Conservation (phyloP, 176 grass and related monocot genomes). For the Pharus latifolius region DNA sequence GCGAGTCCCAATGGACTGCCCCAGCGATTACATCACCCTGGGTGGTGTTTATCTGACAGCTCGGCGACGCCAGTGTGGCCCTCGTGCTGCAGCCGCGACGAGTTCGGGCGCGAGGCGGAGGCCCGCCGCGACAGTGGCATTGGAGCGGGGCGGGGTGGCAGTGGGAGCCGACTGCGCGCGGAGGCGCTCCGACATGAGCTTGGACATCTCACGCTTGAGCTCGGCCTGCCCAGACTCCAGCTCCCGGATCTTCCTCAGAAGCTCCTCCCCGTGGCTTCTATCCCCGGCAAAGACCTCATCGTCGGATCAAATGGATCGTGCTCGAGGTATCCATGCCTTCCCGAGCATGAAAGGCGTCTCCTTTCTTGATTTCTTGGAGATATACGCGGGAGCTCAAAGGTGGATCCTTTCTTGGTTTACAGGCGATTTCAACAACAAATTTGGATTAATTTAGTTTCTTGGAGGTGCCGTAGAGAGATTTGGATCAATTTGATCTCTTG, state of each 20-base stretch:
- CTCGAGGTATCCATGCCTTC: neutral
- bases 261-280: constrained; percentile 31
- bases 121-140: constrained; percentile 15
- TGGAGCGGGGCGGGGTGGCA: constrained; percentile 21
- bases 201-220: constrained; percentile 53
- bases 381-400: neutral
- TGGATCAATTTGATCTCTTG: neutral
- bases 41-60: constrained; percentile 58
- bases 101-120: constrained; percentile 1
- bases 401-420: neutral
- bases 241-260: constrained; percentile 53
- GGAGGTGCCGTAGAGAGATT: neutral
- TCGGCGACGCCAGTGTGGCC: neutral
- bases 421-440: neutral
- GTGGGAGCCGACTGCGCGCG: constrained; percentile 6
- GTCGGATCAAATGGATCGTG: constrained; percentile 3
- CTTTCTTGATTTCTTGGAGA: neutral
- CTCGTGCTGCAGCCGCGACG: constrained; percentile 20
- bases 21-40: constrained; percentile 63
- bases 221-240: constrained; percentile 60
- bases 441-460: neutral
- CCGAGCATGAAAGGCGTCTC: neutral
- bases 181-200: constrained; percentile 17
- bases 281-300: neutral
- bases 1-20: no score